A percentile compares a stretch with the other conserved stretches of the same genome.
Conservation (phyloP, 2,329 filamentous ascomycete species). For the Huntiella omanensis region DNA sequence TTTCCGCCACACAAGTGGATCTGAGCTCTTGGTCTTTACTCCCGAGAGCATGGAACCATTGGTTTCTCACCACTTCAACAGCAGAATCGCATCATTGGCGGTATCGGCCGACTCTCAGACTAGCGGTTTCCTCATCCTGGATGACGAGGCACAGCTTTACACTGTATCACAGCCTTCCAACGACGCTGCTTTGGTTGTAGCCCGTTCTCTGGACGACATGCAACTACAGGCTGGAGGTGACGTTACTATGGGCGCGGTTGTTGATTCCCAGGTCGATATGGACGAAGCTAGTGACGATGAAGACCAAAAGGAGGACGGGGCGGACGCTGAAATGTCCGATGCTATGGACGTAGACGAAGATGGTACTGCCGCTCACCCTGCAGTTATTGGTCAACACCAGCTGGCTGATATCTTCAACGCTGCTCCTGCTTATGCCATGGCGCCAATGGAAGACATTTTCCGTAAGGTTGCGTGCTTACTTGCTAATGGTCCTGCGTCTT, state of each 20-base stretch:
- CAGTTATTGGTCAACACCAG: conserved; percentile 48
- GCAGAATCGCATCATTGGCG: conserved; percentile 43
- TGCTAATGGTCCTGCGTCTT: conserved; percentile 9
- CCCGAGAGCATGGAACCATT: conserved; percentile 39
- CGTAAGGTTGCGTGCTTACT: conserved; percentile 45
- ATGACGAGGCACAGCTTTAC: conserved; percentile 57
- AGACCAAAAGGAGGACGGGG: conserved; percentile 16
- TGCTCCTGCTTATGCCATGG: conserved; percentile 48
- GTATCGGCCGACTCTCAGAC: conserved; percentile 26
- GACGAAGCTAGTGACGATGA: conserved; percentile 25
- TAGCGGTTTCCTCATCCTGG: conserved; percentile 57
- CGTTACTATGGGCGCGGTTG: conserved; percentile 15
- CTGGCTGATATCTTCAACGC: conserved; percentile 52
- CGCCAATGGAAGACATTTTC: conserved; percentile 58
- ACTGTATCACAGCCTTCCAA: conserved; percentile 40
- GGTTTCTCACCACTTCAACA: conserved; percentile 35
- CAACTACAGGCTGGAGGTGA: conserved; percentile 24
- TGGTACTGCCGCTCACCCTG: conserved; percentile 30
- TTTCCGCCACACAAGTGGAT: conserved; percentile 27
- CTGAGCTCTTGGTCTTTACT: conserved; percentile 48
- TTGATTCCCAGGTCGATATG: conserved; percentile 16
- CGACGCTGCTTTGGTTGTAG: conserved; percentile 30
- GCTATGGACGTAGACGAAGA: conserved; percentile 27
- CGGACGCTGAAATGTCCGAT: conserved; percentile 16
- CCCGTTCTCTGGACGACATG: conserved; percentile 36